Conservation (phyloP, 1,284 basidiomycete genomes). For the Vanrija humicola region DNA sequence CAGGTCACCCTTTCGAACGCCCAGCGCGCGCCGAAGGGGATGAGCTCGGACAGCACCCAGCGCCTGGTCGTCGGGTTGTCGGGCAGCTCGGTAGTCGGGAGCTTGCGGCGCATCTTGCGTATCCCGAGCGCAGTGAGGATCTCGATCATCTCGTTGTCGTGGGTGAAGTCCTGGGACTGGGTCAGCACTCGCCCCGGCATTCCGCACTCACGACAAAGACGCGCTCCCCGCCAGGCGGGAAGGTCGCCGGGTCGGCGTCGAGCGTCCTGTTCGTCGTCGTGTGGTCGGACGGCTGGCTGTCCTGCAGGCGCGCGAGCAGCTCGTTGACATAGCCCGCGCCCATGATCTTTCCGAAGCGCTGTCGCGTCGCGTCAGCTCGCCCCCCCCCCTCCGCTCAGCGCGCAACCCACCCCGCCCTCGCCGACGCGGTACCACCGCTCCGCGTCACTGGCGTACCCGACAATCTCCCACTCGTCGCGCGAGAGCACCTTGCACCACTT, state of each 20-base stretch:
- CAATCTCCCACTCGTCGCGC: constrained; percentile 57
- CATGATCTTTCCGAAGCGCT: constrained; percentile 34
- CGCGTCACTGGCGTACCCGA: constrained; percentile 68
- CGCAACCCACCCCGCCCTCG: constrained; percentile 57
- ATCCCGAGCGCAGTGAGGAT: constrained; percentile 71
- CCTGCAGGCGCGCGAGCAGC: constrained; percentile 70
- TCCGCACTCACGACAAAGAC: constrained; percentile 38
- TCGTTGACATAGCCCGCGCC: constrained; percentile 73
- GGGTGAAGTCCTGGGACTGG: constrained; percentile 62
- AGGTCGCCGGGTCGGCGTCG: constrained; percentile 61
- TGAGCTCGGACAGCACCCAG: constrained; percentile 29
- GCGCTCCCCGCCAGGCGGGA: constrained; percentile 55
- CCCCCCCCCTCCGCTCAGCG: too few species aligned
- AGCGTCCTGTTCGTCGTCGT: constrained; percentile 79
- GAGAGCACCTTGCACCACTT: constrained; percentile 68
- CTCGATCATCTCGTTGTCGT: constrained; percentile 75
- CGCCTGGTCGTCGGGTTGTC: constrained; percentile 8
- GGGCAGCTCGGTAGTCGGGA: background rate
- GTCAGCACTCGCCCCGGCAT: constrained; percentile 54
- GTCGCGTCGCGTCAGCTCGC: background rate
- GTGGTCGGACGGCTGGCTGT: constrained; percentile 58
- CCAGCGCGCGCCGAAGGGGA: constrained; percentile 40
- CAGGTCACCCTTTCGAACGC: constrained; percentile 40
- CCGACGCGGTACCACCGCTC: constrained; percentile 66
- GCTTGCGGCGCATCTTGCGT: constrained; percentile 46